These are phyloP conservation scores for Pseudogymnoascus sp. DNA, from an alignment of 2,329 filamentous ascomycete species.

Conservation along the genomic window DNA sequence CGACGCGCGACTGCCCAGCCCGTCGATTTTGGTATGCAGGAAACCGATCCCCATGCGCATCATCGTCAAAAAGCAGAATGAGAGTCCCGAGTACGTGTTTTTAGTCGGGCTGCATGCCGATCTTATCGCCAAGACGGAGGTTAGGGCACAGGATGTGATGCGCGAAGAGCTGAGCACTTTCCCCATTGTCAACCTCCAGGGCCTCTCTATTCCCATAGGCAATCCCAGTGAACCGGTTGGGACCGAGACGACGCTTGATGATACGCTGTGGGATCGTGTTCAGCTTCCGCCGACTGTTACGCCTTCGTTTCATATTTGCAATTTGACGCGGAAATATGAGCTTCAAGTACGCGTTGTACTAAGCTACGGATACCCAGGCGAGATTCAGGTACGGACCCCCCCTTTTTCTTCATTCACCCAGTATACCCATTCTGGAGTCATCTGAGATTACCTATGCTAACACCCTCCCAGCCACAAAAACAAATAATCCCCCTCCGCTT, in stretches of 20 bases:
- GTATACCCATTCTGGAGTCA: not conserved
- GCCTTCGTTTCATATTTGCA: constrained; percentile 83
- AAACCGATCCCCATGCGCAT: constrained; percentile 75
- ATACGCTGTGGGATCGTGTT: constrained; percentile 64
- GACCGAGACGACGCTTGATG: constrained; percentile 64
- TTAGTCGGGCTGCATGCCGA: constrained; percentile 76
- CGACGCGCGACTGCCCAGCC: constrained; percentile 74
- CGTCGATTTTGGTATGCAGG: constrained; percentile 84
- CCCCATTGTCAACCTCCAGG: constrained; percentile 66
- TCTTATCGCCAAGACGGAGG: constrained; percentile 70
- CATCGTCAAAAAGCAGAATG: constrained; percentile 68
- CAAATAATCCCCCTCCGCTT: constrained; percentile 75
- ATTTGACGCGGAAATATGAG: constrained; percentile 74
- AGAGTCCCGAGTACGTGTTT: constrained; percentile 63
- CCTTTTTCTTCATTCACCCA: not conserved
- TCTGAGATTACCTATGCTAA: constrained; percentile 13
- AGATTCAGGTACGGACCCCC: constrained; percentile 27
- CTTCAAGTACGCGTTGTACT: constrained; percentile 76
- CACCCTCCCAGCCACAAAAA: constrained; percentile 54
- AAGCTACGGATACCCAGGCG: constrained; percentile 59
- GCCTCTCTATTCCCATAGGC: constrained; percentile 67
- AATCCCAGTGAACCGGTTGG: constrained; percentile 51
- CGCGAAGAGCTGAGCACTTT: constrained; percentile 68
- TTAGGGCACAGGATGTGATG: constrained; percentile 69
- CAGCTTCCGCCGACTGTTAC: constrained; percentile 79